These are phyloP conservation scores for Pouteria glomerata DNA, from an alignment of 148 eudicot species.

Conservation along the genomic window DNA sequence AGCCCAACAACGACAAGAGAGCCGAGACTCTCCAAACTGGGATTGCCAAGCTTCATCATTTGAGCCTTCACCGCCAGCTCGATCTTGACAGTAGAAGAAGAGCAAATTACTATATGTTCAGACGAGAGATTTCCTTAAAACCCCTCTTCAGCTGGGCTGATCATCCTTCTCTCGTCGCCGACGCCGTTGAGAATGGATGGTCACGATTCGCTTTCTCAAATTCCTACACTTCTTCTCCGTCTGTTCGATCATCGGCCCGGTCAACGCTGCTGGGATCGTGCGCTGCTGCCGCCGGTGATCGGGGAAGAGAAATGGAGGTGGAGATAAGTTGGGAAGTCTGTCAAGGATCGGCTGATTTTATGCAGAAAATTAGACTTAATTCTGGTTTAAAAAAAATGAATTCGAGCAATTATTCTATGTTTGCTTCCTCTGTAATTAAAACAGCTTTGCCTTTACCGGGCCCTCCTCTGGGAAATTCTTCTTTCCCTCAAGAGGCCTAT, in stretches of 20 bases:
- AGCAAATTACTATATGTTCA: conserved; percentile 25
- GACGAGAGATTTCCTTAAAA: conserved; percentile 28
- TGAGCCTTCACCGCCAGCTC: conserved; percentile 18
- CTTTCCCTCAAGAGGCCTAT: conserved; percentile 86
- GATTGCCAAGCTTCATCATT: conserved; percentile 28
- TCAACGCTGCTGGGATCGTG: conserved; percentile 22
- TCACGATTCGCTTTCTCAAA: conserved; percentile 58
- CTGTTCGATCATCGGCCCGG: conserved; percentile 44
- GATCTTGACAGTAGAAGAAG: conserved; percentile 10
- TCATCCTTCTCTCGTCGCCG: conserved; percentile 58
- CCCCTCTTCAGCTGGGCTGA: conserved; percentile 63
- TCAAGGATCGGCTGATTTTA: conserved; percentile 58
- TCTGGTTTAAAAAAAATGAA: conserved; percentile 25
- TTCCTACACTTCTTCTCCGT: conserved; percentile 23
- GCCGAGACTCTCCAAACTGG: conserved; percentile 23
- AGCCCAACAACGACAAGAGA: neutral
- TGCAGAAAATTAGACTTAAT: conserved; percentile 63
- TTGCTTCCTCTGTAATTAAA: conserved; percentile 28
- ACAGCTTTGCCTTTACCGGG: conserved; percentile 78
- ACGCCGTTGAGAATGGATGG: conserved; percentile 84
- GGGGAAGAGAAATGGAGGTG: conserved; percentile 23
- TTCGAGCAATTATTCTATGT: conserved; percentile 4
- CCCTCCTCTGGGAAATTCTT: conserved; percentile 47
- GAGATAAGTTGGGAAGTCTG: conserved; percentile 72
- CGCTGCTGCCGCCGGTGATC: conserved; percentile 11